Evolutionary conservation across 805 yeast species (phyloP).

Genomic region (Maudiozyma pseudohumilis): DNA sequence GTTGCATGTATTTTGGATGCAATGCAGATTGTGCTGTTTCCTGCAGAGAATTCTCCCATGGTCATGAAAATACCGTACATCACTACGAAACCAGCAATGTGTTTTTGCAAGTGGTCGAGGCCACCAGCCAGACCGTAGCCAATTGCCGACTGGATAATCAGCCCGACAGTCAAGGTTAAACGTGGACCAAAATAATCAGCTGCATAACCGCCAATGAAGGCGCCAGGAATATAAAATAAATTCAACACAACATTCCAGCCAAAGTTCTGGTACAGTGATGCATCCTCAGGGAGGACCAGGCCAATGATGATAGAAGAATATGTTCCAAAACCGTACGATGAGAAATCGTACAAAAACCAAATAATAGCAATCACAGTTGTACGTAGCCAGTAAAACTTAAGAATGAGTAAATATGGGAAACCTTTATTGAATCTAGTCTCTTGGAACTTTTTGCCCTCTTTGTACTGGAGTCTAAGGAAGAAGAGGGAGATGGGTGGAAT

Average conservation of each 20-base stretch:
- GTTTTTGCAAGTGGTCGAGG: conserved; percentile 43
- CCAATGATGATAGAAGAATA: conserved; percentile 66
- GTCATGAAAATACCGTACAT: conserved; percentile 82
- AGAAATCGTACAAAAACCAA: conserved; percentile 90
- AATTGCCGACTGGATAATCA: conserved; percentile 59
- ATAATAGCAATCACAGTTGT: conserved; percentile 57
- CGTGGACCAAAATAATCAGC: conserved; percentile 93
- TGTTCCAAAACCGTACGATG: conserved; percentile 78
- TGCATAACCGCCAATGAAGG: conserved; percentile 72
- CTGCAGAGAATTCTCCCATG: conserved; percentile 90
- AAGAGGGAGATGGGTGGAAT: conserved; percentile 75
- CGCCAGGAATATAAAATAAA: conserved; percentile 83
- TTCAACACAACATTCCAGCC: conserved; percentile 92
- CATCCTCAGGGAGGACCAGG: conserved; percentile 45
- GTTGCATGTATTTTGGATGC: conserved; percentile 84
- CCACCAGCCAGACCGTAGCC: conserved; percentile 80
- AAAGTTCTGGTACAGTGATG: conserved; percentile 59
- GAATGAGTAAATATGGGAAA: conserved; percentile 53
- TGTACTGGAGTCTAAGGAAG: conserved; percentile 63
- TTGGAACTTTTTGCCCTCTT: conserved; percentile 62
- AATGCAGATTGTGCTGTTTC: conserved; percentile 80
- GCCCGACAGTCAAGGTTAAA: conserved; percentile 61
- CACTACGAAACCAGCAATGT: conserved; percentile 72
- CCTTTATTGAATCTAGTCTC: conserved; percentile 60
- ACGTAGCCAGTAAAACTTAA: conserved; percentile 82